phyloP scores from a whole-genome alignment of 345 rosid species.

The Theobroma cacao region DNA sequence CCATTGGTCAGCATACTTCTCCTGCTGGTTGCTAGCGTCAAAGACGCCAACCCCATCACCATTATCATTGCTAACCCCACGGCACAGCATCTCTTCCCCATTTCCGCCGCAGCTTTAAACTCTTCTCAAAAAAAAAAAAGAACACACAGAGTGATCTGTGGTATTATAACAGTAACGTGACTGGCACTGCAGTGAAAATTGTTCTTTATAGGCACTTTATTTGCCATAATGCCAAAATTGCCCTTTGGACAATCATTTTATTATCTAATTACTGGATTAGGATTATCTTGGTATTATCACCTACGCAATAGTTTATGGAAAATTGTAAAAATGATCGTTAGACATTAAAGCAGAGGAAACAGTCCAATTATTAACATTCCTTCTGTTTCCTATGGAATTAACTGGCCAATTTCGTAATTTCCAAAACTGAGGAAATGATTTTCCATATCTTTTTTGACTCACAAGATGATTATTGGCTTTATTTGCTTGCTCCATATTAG shows the following conservation, averaged over 20 bases:
- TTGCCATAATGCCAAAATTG: not conserved
- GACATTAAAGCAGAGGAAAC: not conserved
- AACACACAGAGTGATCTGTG: no score
- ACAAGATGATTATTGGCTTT: no score
- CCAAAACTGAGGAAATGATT: not conserved
- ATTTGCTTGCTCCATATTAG: not conserved
- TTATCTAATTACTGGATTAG: not conserved
- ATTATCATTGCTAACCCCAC: slow-evolving; percentile 1
- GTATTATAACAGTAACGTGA: not conserved
- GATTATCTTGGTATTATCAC: not conserved
- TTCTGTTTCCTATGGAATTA: not conserved
- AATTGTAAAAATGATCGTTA: not conserved
- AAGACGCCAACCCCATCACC: slow-evolving; percentile 22
- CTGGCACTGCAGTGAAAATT: not conserved
- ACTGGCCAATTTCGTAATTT: no score
- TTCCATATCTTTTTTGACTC: not conserved
- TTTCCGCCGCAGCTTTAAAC: not conserved
- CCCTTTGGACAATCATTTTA: not conserved
- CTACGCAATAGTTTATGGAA: no score
- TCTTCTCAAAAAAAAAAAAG: not conserved
- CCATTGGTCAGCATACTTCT: slow-evolving; percentile 61
- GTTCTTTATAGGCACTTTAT: not conserved
- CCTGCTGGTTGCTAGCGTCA: slow-evolving; percentile 21
- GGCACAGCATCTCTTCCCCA: not conserved
- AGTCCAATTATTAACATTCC: not conserved